Percentiles rank a stretch among this genome's conserved stretches.
Evolutionary conservation across 202 grass and related monocot genomes (phyloP).

Genomic region (Hordeum pubiflorum): DNA sequence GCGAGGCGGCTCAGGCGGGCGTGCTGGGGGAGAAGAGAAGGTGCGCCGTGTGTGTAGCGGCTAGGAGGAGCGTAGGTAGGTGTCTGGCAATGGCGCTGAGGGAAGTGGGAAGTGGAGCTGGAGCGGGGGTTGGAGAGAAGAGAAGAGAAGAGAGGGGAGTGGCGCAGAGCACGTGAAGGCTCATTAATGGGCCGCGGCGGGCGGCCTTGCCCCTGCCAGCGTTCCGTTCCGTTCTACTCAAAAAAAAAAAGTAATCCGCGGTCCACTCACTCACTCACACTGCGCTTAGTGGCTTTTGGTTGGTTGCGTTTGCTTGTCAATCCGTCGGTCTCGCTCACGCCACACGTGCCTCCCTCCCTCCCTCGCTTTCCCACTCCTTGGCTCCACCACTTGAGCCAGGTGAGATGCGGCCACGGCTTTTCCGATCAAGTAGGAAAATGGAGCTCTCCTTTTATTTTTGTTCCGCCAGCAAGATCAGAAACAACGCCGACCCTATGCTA

Average conservation of each 20-base stretch:
- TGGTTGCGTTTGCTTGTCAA: not conserved
- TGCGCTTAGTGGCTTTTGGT: not conserved
- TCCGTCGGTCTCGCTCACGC: not conserved
- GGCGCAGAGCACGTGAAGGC: not conserved
- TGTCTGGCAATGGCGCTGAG: not conserved
- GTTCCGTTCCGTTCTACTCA: no score
- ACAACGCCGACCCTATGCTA: no score
- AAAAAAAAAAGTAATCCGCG: no score
- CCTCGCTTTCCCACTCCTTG: not conserved
- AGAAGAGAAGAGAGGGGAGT: not conserved
- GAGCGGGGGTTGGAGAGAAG: not conserved
- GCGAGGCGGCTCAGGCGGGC: not conserved
- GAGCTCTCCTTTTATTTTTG: no score
- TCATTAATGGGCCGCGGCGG: slow-evolving; percentile 31
- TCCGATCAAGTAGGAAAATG: no score
- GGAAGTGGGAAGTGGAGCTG: not conserved
- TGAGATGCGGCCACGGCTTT: no score
- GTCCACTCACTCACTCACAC: not conserved
- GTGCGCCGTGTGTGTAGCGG: no score
- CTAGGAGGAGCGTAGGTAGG: no score
- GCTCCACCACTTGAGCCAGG: not conserved
- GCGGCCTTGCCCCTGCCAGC: not conserved
- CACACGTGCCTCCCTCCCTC: not conserved
- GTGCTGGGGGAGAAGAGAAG: no score
- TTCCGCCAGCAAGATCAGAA: no score